Conservation (phyloP, 176 grass and related monocot species). For the Juncus inflexus region DNA sequence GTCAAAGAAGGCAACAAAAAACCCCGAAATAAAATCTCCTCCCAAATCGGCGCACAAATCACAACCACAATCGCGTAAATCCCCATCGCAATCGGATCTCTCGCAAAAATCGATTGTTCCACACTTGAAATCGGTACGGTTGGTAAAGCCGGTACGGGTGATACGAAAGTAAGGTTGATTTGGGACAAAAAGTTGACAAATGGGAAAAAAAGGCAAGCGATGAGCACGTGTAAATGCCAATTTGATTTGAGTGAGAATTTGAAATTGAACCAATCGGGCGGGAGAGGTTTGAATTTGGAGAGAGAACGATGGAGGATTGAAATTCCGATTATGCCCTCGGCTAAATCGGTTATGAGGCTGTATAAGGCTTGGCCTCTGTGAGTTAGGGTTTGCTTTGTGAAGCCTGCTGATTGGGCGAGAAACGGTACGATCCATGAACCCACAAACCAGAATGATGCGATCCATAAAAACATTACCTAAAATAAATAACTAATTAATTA, state of each 20-base stretch:
- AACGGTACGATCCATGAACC: conserved; percentile 99
- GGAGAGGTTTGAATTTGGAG: conserved; percentile 79
- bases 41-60: conserved; percentile 87
- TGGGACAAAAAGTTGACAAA: conserved; percentile 88
- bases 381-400: conserved; percentile 89
- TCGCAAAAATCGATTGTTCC: conserved; percentile 85
- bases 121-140: conserved; percentile 58
- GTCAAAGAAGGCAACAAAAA: conserved; percentile 96
- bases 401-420: conserved; percentile 76
- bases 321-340: conserved; percentile 83
- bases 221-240: conserved; percentile 71
- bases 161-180: conserved; percentile 71
- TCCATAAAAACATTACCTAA: conserved; percentile 96
- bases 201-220: conserved; percentile 74
- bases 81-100: conserved; percentile 77
- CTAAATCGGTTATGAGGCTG: conserved; percentile 82
- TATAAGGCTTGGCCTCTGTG: conserved; percentile 87
- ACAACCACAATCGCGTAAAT: conserved; percentile 84
- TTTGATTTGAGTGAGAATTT: conserved; percentile 49
- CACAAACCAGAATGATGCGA: conserved; percentile 91
- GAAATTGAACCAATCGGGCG: conserved; percentile 83
- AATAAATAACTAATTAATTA: conserved; percentile 14
- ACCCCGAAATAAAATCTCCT: conserved; percentile 92
- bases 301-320: conserved; percentile 87
- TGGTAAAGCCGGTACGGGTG: conserved; percentile 43